Percentiles rank a stretch among this genome's conserved stretches.
These are phyloP conservation scores for Jacaranda mimosifolia DNA, from an alignment of 257 asterid genomes.

Conservation along the genomic window DNA sequence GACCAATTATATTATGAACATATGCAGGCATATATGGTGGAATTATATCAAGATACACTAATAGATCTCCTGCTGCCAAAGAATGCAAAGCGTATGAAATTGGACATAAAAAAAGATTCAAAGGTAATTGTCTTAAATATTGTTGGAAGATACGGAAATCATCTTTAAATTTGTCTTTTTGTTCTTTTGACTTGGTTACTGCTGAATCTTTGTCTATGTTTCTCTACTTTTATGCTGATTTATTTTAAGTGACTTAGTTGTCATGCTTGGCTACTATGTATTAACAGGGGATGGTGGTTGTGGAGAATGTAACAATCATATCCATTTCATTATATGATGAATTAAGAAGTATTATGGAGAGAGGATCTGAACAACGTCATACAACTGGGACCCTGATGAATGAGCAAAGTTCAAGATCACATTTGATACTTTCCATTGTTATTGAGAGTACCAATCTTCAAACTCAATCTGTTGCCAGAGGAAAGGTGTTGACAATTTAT, in stretches of 20 bases:
- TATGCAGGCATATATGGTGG: constrained; percentile 94
- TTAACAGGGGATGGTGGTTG: constrained; percentile 89
- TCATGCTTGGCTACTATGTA: constrained; percentile 34
- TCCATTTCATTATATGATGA: constrained; percentile 83
- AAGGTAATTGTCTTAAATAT: constrained; percentile 60
- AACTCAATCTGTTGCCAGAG: constrained; percentile 91
- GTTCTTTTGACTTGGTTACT: constrained; percentile 18
- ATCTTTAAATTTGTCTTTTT: neutral
- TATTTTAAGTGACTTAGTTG: constrained; percentile 22
- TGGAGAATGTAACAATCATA: constrained; percentile 76
- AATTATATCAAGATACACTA: constrained; percentile 87
- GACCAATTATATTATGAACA: constrained; percentile 34
- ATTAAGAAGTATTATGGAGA: constrained; percentile 63
- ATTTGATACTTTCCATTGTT: constrained; percentile 83
- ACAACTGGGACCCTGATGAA: constrained; percentile 91
- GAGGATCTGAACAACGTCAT: constrained; percentile 94
- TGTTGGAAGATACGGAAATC: neutral
- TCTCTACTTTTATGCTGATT: constrained; percentile 1
- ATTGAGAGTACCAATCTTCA: constrained; percentile 95
- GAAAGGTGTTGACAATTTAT: constrained; percentile 70
- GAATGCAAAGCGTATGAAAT: constrained; percentile 67
- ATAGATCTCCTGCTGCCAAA: constrained; percentile 87
- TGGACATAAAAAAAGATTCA: constrained; percentile 93
- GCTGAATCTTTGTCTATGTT: constrained; percentile 3
- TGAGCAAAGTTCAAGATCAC: constrained; percentile 97